A percentile compares a stretch with the other conserved stretches of the same genome.
These are phyloP conservation scores for Citrus medica DNA, from an alignment of 345 rosid genomes.

Conservation along the genomic window DNA sequence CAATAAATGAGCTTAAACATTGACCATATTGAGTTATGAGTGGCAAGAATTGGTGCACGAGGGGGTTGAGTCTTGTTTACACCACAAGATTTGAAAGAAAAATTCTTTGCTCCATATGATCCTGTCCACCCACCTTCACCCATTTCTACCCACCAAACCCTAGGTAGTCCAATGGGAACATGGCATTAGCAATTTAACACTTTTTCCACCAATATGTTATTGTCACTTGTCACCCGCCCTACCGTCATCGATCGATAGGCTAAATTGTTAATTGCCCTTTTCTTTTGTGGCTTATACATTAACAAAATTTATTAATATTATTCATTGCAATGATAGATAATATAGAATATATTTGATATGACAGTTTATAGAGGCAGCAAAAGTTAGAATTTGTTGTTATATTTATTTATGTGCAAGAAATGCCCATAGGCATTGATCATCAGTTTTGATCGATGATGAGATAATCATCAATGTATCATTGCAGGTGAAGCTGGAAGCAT, in stretches of 20 bases:
- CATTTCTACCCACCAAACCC: conserved; percentile 79
- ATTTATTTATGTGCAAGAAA: not conserved
- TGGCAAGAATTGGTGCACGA: conserved; percentile 27
- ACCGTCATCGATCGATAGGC: conserved; percentile 9
- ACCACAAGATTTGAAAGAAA: conserved; percentile 18
- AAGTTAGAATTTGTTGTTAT: not conserved
- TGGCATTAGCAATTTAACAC: conserved; percentile 14
- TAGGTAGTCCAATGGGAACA: conserved; percentile 42
- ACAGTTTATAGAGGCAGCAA: not conserved
- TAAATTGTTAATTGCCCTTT: not conserved
- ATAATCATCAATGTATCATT: not conserved
- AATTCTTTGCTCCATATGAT: conserved; percentile 27
- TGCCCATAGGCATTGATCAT: not conserved
- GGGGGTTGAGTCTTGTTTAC: conserved; percentile 51
- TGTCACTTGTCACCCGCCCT: conserved; percentile 5
- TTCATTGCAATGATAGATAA: conserved; percentile 2
- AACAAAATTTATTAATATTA: not conserved
- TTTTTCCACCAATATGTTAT: conserved; percentile 9
- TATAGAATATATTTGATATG: not conserved
- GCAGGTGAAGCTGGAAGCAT: not conserved
- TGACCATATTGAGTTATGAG: conserved; percentile 4
- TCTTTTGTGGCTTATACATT: not conserved
- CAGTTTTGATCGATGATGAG: not conserved
- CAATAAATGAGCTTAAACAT: not conserved
- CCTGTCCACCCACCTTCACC: conserved; percentile 94